Base-by-base conservation (phyloP, 768 basidiomycete species). In the Lanmaoa pseudosensibilis region DNA sequence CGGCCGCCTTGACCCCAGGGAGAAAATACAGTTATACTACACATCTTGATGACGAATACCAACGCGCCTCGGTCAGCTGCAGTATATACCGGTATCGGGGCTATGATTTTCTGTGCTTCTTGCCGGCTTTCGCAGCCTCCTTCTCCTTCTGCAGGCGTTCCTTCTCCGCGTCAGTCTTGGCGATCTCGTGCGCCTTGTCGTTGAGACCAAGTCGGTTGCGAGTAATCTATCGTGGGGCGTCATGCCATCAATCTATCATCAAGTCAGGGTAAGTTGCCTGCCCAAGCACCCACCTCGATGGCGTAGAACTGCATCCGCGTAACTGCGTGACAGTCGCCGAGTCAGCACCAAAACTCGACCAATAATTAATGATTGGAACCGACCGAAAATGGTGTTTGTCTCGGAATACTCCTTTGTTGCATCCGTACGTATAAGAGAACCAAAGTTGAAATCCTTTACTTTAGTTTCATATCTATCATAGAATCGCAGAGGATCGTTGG, bases 361-460 rank as follows among this genome's bases (percentile, higher is more conserved):
- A 39, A 32, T 15, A 15, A 27, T 4, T 27, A 27, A 3, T n/a
- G 45, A 36, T 16, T 21, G 18, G 54, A 50, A 27, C 69, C 82
- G 19, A 90, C 94, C 95, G 67, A 99, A 94, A 60, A 98, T 96
- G 7, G 94, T 91, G 76, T 98, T 99, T 33, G 78, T 82, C 78
- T 98, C 90, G 12, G 83, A 85, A 72, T 98, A 99, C 69, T 95
- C 93, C 54, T 83, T 79, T 46, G 76, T 77, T 37, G 88, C 81
- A 66, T 97, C 83, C 46, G 83, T 87, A 49, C 97, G 84, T 60
- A 99, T 88, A 62, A 99, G 78, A 2, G 92, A 98, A 19, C 97
- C 97, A 74, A 98, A 98, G 80, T 98, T 98, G 75, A 89, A 92
- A 62, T 98, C 94, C 66, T 90, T 88, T 52, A 98, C 78, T 67